These are phyloP conservation scores for Colletotrichum australisinense DNA, from an alignment of 2,329 filamentous ascomycete genomes.

Conservation along the genomic window DNA sequence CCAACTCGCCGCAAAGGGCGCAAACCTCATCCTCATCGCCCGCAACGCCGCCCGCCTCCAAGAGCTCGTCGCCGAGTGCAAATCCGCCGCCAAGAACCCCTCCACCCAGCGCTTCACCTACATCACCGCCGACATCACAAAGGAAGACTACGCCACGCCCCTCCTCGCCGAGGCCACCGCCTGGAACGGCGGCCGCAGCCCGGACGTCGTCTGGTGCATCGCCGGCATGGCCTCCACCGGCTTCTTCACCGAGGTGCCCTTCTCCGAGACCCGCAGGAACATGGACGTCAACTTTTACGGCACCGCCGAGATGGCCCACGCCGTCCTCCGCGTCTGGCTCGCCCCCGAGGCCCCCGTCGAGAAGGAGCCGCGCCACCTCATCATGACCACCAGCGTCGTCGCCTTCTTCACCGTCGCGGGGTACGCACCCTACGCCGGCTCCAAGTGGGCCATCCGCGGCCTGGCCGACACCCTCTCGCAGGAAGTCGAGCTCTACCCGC, in stretches of 20 bases:
- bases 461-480: constrained; percentile 86
- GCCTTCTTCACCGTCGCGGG: constrained; percentile 83
- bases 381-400: constrained; percentile 85
- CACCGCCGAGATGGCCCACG: constrained; percentile 85
- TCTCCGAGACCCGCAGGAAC: constrained; percentile 75
- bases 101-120: constrained; percentile 81
- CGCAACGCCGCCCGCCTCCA: constrained; percentile 82
- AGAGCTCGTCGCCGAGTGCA: constrained; percentile 68
- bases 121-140: constrained; percentile 85
- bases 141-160: constrained; percentile 74
- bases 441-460: constrained; percentile 86
- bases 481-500: constrained; percentile 89
- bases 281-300: constrained; percentile 97
- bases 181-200: constrained; percentile 81
- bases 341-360: constrained; percentile 56
- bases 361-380: constrained; percentile 76
- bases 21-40: constrained; percentile 87
- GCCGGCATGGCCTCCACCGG: constrained; percentile 80
- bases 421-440: constrained; percentile 85
- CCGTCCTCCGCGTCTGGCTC: constrained; percentile 81
- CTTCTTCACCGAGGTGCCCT: constrained; percentile 81
- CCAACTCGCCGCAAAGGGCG: constrained; percentile 83
- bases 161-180: constrained; percentile 77
- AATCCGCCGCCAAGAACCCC: constrained; percentile 72
- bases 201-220: constrained; percentile 92